phyloP scores from a whole-genome alignment of 1,284 basidiomycete species.

The Coniferiporia weirii region DNA sequence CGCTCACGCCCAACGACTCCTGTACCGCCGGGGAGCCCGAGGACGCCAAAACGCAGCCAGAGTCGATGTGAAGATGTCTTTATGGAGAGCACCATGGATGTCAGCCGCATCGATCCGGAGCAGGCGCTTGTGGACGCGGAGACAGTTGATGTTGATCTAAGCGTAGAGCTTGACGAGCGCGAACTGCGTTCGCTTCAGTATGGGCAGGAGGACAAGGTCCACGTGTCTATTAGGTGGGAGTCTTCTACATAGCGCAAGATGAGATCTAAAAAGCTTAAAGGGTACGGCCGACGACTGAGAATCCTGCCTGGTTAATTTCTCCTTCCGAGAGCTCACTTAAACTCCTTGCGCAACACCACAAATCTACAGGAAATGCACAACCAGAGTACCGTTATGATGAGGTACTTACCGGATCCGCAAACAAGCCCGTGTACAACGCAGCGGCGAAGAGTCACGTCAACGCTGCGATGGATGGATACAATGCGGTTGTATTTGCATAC shows the following conservation, averaged over 20 bases:
- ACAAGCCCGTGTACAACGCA: conserved; percentile 80
- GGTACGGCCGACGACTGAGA: conserved; percentile 58
- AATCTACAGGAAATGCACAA: conserved; percentile 35
- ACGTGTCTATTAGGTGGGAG: conserved; percentile 77
- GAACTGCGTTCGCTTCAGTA: conserved; percentile 42
- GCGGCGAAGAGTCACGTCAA: conserved; percentile 84
- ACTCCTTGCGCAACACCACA: conserved; percentile 51
- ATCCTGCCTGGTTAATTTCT: conserved; percentile 52
- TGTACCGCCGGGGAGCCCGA: conserved; percentile 34
- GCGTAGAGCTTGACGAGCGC: conserved; percentile 57
- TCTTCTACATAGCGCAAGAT: background rate
- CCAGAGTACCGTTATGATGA: conserved; percentile 68
- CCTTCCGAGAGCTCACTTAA: conserved; percentile 41
- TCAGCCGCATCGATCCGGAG: conserved; percentile 71
- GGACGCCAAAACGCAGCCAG: conserved; percentile 18
- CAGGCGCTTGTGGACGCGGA: conserved; percentile 69
- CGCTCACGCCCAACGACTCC: conserved; percentile 33
- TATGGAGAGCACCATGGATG: conserved; percentile 60
- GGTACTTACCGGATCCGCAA: conserved; percentile 77
- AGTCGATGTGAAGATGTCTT: conserved; percentile 42
- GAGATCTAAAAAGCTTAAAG: conserved; percentile 32
- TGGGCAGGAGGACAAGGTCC: conserved; percentile 76
- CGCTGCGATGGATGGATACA: conserved; percentile 95
- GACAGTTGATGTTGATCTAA: conserved; percentile 64
- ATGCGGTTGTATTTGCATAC: conserved; percentile 92